These are phyloP conservation scores for Colletotrichum sp. DNA, from an alignment of 2,329 filamentous ascomycete genomes.

Conservation along the genomic window DNA sequence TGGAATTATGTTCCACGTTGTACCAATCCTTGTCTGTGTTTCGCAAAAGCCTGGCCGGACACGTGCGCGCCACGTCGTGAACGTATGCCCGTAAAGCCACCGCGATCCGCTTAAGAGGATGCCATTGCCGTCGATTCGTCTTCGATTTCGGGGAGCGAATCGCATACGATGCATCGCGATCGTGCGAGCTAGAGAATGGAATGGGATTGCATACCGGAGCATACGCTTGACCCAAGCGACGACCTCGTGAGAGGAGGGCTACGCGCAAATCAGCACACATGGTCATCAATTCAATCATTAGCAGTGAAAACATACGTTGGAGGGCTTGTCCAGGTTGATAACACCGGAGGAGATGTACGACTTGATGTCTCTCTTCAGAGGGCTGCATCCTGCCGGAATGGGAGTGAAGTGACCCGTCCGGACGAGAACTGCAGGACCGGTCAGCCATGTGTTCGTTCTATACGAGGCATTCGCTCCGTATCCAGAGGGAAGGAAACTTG, in stretches of 20 bases:
- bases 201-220: conserved; percentile 66
- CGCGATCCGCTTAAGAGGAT: background rate
- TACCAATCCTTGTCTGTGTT: background rate
- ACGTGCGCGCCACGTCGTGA: background rate
- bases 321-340: conserved; percentile 88
- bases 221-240: conserved; percentile 99
- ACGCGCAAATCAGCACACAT: background rate
- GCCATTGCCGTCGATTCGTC: background rate
- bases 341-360: conserved; percentile 97
- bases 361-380: conserved; percentile 93
- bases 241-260: conserved; percentile 80
- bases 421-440: conserved; percentile 72
- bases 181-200: background rate
- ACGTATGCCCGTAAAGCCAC: background rate
- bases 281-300: background rate
- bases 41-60: background rate
- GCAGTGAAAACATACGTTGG: conserved; percentile 14
- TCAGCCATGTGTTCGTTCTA: conserved; percentile 27
- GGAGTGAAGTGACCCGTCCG: conserved; percentile 97
- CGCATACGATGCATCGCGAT: background rate
- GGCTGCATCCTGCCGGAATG: conserved; percentile 90
- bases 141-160: background rate
- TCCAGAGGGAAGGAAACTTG: conserved; percentile 51
- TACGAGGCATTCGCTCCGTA: background rate
- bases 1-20: background rate